Evolutionary conservation across 192 early-diverging fungal species (phyloP).

Genomic region (Pilobolus umbonatus): DNA sequence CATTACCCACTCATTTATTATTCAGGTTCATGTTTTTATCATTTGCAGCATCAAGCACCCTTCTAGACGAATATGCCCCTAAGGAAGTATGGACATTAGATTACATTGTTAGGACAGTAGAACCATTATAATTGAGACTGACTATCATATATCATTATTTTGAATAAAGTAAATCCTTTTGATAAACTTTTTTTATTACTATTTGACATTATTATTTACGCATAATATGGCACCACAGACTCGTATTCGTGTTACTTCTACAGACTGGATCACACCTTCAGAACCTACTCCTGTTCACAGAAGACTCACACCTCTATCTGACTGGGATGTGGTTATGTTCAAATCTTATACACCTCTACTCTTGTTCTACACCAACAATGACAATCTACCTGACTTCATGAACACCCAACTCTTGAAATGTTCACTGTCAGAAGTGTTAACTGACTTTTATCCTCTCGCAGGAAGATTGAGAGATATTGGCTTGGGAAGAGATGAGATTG

Average conservation of each 20-base stretch:
- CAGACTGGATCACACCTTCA: constrained; percentile 10
- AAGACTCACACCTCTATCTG: constrained; percentile 13
- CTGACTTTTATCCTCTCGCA: constrained; percentile 20
- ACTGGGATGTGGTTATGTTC: constrained; percentile 32
- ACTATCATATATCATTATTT: background rate
- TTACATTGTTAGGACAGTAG: too few species aligned
- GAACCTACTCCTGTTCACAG: constrained; percentile 3
- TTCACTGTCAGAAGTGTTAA: constrained; percentile 8
- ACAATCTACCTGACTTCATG: constrained; percentile 16
- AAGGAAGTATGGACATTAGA: too few species aligned
- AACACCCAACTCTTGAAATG: background rate
- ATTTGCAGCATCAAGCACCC: too few species aligned
- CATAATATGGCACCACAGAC: constrained; percentile 19
- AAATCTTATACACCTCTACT: constrained; percentile 27
- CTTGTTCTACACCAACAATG: constrained; percentile 17
- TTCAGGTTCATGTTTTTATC: too few species aligned
- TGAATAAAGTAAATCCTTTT: background rate
- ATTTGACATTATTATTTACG: constrained; percentile 2
- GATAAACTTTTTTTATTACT: constrained; percentile 5
- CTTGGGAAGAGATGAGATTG: constrained; percentile 24
- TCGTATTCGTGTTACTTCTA: constrained; percentile 1
- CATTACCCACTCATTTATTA: too few species aligned
- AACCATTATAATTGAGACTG: too few species aligned
- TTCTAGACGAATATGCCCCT: too few species aligned
- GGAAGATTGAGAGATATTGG: constrained; percentile 25